Evolutionary conservation across 2,329 filamentous ascomycete genomes (phyloP).

Genomic region (Biscogniauxia sp.): DNA sequence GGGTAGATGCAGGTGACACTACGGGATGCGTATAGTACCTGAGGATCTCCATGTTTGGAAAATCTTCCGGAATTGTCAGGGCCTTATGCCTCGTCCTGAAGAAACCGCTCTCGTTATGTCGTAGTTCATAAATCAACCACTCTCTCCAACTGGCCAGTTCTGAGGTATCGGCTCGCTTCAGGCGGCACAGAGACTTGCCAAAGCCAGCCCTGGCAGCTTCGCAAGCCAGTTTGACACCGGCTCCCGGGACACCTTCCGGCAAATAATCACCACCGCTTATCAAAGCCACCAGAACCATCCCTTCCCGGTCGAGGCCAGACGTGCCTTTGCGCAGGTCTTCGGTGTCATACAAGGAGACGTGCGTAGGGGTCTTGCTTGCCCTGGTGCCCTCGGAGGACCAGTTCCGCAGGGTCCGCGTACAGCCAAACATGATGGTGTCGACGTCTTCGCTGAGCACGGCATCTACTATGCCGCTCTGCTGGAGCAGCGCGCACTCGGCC

Average conservation of each 20-base stretch:
- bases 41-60: constrained; percentile 76
- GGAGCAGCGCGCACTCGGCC: constrained; percentile 87
- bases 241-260: constrained; percentile 81
- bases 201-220: constrained; percentile 89
- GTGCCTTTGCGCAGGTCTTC: constrained; percentile 47
- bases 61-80: constrained; percentile 73
- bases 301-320: constrained; percentile 72
- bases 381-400: constrained; percentile 72
- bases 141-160: constrained; percentile 70
- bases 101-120: constrained; percentile 77
- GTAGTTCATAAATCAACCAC: constrained; percentile 69
- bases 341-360: constrained; percentile 78
- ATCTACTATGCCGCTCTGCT: constrained; percentile 80
- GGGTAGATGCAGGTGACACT: constrained; percentile 62
- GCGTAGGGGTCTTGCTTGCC: constrained; percentile 70
- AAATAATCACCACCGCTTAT: constrained; percentile 96
- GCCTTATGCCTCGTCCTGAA: constrained; percentile 76
- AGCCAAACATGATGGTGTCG: constrained; percentile 97
- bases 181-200: constrained; percentile 68
- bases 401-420: constrained; percentile 72
- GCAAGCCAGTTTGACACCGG: constrained; percentile 83
- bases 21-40: constrained; percentile 86
- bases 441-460: constrained; percentile 95
- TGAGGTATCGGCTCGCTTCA: constrained; percentile 57
- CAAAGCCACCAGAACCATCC: constrained; percentile 90